These are phyloP conservation scores for Fusarium sterilihyphosum DNA, from an alignment of 2,329 filamentous ascomycete genomes.

Conservation along the genomic window DNA sequence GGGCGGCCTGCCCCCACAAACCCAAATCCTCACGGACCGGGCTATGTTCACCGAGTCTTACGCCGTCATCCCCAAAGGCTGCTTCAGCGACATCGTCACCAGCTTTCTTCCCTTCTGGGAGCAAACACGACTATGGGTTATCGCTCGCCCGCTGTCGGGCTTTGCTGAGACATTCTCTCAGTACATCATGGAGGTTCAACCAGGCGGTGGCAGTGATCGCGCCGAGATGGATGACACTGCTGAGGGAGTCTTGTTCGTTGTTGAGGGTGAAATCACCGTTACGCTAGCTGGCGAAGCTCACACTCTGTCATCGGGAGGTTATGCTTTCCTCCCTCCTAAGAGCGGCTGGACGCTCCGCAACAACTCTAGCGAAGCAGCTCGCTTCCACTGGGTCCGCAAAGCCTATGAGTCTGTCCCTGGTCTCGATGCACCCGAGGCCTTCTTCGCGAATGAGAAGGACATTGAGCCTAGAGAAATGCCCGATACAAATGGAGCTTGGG, in stretches of 20 bases:
- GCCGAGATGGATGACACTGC: constrained; percentile 22
- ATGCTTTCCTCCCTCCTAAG: constrained; percentile 25
- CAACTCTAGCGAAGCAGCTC: constrained; percentile 8
- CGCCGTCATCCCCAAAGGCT: constrained; percentile 27
- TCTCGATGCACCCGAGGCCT: constrained; percentile 9
- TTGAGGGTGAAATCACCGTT: constrained; percentile 19
- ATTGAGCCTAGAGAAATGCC: constrained; percentile 17
- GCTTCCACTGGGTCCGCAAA: constrained; percentile 28
- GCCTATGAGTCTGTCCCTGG: constrained; percentile 21
- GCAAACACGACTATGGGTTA: constrained; percentile 24
- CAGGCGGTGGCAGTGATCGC: constrained; percentile 21
- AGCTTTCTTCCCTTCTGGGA: constrained; percentile 28
- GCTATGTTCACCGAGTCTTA: constrained; percentile 33
- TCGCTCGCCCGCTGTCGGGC: constrained; percentile 21
- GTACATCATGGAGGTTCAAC: constrained; percentile 27
- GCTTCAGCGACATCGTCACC: constrained; percentile 32
- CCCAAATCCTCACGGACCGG: constrained; percentile 23
- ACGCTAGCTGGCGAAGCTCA: constrained; percentile 7
- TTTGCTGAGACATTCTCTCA: constrained; percentile 29
- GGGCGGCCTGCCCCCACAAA: constrained; percentile 24
- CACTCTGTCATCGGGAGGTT: constrained; percentile 12
- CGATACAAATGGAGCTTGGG: constrained; percentile 25
- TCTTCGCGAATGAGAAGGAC: constrained; percentile 25
- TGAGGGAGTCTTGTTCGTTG: constrained; percentile 23
- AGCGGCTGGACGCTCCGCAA: constrained; percentile 26